Conservation (phyloP, 495 filamentous ascomycete species). For the Neurospora discreta region DNA sequence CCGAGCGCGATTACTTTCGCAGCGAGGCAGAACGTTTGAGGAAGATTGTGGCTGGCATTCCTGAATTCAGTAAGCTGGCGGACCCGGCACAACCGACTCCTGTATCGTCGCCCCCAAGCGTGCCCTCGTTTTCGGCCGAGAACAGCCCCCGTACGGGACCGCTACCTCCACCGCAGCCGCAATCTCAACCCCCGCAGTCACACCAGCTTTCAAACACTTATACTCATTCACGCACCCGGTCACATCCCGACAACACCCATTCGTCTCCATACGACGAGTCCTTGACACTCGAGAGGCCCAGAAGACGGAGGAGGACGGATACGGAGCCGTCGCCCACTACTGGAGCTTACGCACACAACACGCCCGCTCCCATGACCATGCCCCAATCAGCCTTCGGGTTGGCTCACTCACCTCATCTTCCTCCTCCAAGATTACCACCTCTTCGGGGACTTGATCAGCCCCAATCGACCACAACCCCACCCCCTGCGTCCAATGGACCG, state of each 20-base stretch:
- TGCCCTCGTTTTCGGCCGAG: constrained; percentile 20
- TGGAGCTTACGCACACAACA: constrained; percentile 22
- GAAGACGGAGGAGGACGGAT: constrained; percentile 34
- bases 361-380: constrained; percentile 13
- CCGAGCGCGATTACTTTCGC: constrained; percentile 36
- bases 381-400: constrained; percentile 18
- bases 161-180: constrained; percentile 7
- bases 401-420: constrained; percentile 31
- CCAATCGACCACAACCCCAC: constrained; percentile 16
- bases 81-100: constrained; percentile 40
- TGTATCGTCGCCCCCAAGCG: constrained; percentile 17
- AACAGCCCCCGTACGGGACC: constrained; percentile 17
- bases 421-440: constrained; percentile 31
- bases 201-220: constrained; percentile 10
- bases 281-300: constrained; percentile 29
- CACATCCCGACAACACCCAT: constrained; percentile 11
- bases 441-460: constrained; percentile 29
- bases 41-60: constrained; percentile 46
- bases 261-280: constrained; percentile 19
- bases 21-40: constrained; percentile 55
- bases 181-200: constrained; percentile 5
- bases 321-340: constrained; percentile 28
- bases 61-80: constrained; percentile 37
- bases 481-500: constrained; percentile 7
- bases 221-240: constrained; percentile 5